Base-by-base conservation (phyloP, 1,284 basidiomycete species). In the Ustilago tritici region DNA sequence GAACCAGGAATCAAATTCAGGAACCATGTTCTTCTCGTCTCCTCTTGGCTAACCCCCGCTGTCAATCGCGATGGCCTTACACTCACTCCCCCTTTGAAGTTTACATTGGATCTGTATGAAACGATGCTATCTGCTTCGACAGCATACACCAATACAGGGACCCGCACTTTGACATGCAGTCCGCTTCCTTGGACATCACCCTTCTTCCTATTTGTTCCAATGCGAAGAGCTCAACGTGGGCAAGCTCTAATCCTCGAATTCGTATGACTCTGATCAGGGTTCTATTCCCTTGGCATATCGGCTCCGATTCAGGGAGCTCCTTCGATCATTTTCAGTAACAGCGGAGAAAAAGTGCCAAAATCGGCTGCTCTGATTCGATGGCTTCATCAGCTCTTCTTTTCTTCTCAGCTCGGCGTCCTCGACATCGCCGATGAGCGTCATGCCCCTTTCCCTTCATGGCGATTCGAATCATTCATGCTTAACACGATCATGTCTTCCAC, bases 211-310 rank as follows among this genome's bases (percentile, higher is more conserved):
- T 14, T 19, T 46, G 43, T 19, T 46, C 5, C 8, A 4, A 46
- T 19, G n/a, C 3, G n/a, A n/a, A 46, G 17, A 14, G 8, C 17
- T 7, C n/a, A 46, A 46, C 43, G 43, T 32, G 17, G 56, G 14
- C 32, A 32, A 58, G 56, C 56, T 58, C 34, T 58, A 58, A 49
- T 34, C 23, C 23, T 15, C 28, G 15, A 17, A 58, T n/a, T 14
- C 28, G n/a, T 31, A 19, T 23, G 23, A 23, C 23, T 23, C 23
- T 28, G 31, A 32, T 31, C 47, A 28, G 47, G 28, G 9, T 50
- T 50, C 31, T 28, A 47, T 10, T 46, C 17, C 8, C 56, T 41
- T 41, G 56, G 7, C 40, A 32, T 46, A 28, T 31, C 31, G 40
- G 43, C 46, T 58, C 46, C 34, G 56, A 47, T 14, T 4, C n/a